phyloP scores from a whole-genome alignment of 2,329 filamentous ascomycete genomes.

The Penicillium sp. region DNA sequence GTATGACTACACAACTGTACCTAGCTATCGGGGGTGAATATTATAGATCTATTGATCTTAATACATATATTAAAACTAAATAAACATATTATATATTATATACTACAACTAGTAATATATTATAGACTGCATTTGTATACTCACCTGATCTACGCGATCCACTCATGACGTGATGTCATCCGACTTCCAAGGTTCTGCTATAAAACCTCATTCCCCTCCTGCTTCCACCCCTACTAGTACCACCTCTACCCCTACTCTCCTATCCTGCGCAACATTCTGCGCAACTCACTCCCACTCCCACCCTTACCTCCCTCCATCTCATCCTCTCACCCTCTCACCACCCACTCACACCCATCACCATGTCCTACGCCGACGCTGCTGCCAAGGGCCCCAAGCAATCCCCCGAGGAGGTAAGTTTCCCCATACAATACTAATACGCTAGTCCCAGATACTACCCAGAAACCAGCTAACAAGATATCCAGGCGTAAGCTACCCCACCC shows the following conservation, averaged over 20 bases:
- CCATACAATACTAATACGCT: slow-evolving; percentile 1
- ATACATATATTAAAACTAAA: too few species aligned
- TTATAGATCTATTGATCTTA: too few species aligned
- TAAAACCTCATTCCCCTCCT: background rate
- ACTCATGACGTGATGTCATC: background rate
- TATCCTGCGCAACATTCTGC: background rate
- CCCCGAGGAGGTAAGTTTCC: slow-evolving; percentile 49
- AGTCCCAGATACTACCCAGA: background rate
- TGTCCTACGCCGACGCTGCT: slow-evolving; percentile 56
- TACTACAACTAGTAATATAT: too few species aligned
- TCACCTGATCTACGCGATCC: too few species aligned
- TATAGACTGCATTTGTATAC: too few species aligned
- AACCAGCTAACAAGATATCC: slow-evolving; percentile 15
- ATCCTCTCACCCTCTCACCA: background rate
- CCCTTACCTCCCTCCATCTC: background rate
- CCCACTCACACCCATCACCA: slow-evolving; percentile 27
- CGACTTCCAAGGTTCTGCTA: slow-evolving; percentile 3
- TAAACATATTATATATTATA: too few species aligned
- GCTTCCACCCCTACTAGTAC: too few species aligned
- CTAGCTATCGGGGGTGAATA: too few species aligned
- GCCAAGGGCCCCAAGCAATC: slow-evolving; percentile 52
- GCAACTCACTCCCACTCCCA: background rate
- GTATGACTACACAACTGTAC: too few species aligned
- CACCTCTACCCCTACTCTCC: background rate
- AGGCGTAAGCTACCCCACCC: slow-evolving; percentile 41